Percentiles rank a stretch among this genome's conserved stretches.
Conservation (phyloP, 2,329 filamentous ascomycete species). For the Amesomyces nigricolor region DNA sequence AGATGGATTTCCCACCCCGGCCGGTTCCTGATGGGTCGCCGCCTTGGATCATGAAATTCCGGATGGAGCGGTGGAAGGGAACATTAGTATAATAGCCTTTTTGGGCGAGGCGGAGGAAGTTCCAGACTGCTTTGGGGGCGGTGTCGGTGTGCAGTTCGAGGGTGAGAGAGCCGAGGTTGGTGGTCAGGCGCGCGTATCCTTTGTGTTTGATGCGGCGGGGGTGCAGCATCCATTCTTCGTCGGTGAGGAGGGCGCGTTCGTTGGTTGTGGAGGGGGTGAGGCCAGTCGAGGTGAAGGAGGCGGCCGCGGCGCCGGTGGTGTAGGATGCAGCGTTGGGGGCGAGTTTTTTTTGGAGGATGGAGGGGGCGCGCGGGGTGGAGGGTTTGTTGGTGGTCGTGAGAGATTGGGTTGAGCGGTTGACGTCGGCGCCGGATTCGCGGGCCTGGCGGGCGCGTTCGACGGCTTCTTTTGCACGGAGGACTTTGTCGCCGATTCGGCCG, state of each 20-base stretch:
- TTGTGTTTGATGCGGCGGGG: slow-evolving; percentile 83
- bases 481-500: slow-evolving; percentile 73
- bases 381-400: slow-evolving; percentile 23
- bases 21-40: slow-evolving; percentile 92
- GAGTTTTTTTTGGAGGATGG: slow-evolving; percentile 52
- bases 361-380: slow-evolving; percentile 28
- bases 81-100: slow-evolving; percentile 85
- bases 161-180: slow-evolving; percentile 77
- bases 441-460: slow-evolving; percentile 84
- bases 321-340: slow-evolving; percentile 84
- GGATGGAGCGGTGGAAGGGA: slow-evolving; percentile 87
- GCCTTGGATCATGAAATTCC: slow-evolving; percentile 96
- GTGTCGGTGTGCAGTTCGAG: slow-evolving; percentile 87
- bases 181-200: slow-evolving; percentile 86
- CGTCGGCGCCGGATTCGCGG: slow-evolving; percentile 53
- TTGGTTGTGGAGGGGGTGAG: slow-evolving; percentile 86
- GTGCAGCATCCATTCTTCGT: slow-evolving; percentile 96
- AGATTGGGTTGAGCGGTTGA: slow-evolving; percentile 49
- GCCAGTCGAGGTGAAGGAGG: slow-evolving; percentile 92
- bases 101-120: slow-evolving; percentile 83
- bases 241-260: slow-evolving; percentile 77
- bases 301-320: slow-evolving; percentile 85
- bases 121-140: slow-evolving; percentile 92
- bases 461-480: slow-evolving; percentile 84
- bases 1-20: slow-evolving; percentile 81